Evolutionary conservation across 768 basidiomycete species (phyloP).

Genomic region (Tricholoma matsutake): DNA sequence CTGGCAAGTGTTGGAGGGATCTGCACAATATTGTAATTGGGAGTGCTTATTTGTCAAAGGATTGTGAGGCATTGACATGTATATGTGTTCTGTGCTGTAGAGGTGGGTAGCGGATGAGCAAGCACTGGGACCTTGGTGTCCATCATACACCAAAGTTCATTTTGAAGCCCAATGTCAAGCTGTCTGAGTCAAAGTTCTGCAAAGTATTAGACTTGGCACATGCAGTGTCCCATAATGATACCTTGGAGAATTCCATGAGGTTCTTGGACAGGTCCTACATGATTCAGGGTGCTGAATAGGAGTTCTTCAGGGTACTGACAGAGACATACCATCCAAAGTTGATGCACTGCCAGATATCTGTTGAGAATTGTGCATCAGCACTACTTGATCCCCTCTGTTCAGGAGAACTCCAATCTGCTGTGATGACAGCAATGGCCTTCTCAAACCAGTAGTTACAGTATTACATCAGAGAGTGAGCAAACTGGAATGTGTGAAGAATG

Average conservation of each 20-base stretch:
- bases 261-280: constrained; percentile 45
- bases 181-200: constrained; percentile 66
- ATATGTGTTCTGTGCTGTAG: constrained; percentile 57
- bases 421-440: too few relatives aligned
- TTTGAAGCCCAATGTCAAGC: constrained; percentile 55
- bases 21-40: constrained; percentile 80
- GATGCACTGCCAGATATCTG: constrained; percentile 49
- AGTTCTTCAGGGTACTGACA: not conserved
- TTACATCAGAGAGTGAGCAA: too few relatives aligned
- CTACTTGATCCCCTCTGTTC: too few relatives aligned
- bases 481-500: too few relatives aligned
- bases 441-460: too few relatives aligned
- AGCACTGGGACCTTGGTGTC: constrained; percentile 55
- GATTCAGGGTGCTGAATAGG: not conserved
- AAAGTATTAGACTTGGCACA: constrained; percentile 2
- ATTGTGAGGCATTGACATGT: constrained; percentile 63
- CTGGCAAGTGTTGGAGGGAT: constrained; percentile 61
- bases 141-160: constrained; percentile 56
- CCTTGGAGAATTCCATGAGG: constrained; percentile 53
- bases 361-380: too few relatives aligned
- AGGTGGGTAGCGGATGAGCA: constrained; percentile 17
- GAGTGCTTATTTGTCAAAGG: constrained; percentile 70
- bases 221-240: constrained; percentile 16
- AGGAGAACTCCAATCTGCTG: too few relatives aligned
- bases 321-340: constrained; percentile 46